phyloP scores from a whole-genome alignment of 345 rosid genomes.

The Dimocarpus longan region DNA sequence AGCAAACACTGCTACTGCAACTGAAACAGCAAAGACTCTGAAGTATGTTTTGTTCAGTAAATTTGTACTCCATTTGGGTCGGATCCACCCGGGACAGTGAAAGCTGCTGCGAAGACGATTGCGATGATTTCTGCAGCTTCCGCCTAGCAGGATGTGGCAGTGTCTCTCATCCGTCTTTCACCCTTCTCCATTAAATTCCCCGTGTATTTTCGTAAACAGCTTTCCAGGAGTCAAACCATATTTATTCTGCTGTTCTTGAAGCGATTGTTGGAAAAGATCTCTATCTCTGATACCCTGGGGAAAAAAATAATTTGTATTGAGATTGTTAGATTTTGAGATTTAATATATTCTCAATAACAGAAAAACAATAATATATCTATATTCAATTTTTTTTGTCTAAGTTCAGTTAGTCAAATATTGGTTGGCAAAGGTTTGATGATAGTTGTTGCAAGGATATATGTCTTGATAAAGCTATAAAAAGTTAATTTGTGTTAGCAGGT shows the following conservation, averaged over 20 bases:
- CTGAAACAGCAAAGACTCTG: background rate
- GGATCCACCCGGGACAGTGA: background rate
- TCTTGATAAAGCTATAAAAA: too few species aligned
- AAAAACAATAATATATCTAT: too few species aligned
- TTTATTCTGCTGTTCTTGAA: background rate
- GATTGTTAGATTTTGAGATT: too few species aligned
- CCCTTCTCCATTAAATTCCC: background rate
- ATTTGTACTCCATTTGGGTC: background rate
- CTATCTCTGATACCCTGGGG: background rate
- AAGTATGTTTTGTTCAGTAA: background rate
- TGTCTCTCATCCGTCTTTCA: background rate
- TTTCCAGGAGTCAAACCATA: background rate
- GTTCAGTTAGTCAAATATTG: too few species aligned
- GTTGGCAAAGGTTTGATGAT: too few species aligned
- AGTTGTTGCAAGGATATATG: too few species aligned
- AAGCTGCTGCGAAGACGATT: background rate
- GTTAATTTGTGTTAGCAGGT: too few species aligned
- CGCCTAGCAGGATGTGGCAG: background rate
- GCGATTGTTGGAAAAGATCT: background rate
- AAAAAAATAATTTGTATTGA: too few species aligned
- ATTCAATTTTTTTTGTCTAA: too few species aligned
- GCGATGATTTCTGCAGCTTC: background rate
- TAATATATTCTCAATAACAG: too few species aligned
- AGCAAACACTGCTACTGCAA: background rate
- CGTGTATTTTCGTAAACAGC: background rate